Percentiles rank a stretch among this genome's conserved stretches.
These are phyloP conservation scores for Cutaneotrichosporon sp. DNA, from an alignment of 1,284 basidiomycete genomes.

Conservation along the genomic window DNA sequence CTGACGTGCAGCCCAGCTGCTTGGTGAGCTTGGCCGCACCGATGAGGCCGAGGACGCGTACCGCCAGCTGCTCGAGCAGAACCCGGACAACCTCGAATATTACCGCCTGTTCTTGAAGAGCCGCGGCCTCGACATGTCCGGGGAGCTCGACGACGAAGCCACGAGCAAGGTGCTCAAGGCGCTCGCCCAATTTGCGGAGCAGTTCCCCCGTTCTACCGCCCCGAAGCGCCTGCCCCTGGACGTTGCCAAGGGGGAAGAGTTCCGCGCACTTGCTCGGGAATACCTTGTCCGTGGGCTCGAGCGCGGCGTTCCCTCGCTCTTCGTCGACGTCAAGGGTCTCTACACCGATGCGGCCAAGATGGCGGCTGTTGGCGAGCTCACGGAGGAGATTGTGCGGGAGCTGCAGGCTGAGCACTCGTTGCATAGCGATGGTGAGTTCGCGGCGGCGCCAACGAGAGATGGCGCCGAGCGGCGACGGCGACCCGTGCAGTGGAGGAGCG, in stretches of 20 bases:
- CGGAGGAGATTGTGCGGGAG: constrained; percentile 58
- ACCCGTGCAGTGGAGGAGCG: background rate
- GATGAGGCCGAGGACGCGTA: constrained; percentile 76
- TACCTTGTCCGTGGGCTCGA: constrained; percentile 73
- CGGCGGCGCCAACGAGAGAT: background rate
- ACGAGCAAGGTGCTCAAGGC: constrained; percentile 61
- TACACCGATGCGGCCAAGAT: constrained; percentile 68
- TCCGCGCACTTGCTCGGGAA: constrained; percentile 64
- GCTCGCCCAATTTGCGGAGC: constrained; percentile 63
- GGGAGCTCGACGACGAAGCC: constrained; percentile 48
- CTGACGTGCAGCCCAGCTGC: constrained; percentile 52
- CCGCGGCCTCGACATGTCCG: constrained; percentile 62
- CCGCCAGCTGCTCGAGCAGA: constrained; percentile 75
- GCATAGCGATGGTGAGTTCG: constrained; percentile 42
- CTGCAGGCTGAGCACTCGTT: constrained; percentile 50
- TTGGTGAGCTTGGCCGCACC: constrained; percentile 63
- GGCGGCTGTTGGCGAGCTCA: constrained; percentile 67
- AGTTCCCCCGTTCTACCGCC: constrained; percentile 68
- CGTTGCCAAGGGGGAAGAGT: constrained; percentile 65
- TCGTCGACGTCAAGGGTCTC: constrained; percentile 85
- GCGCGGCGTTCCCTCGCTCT: constrained; percentile 91
- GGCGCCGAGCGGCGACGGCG: background rate
- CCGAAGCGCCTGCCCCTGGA: constrained; percentile 71
- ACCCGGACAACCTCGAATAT: constrained; percentile 79
- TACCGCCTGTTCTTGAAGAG: constrained; percentile 71